phyloP scores from a whole-genome alignment of 306 rosid species.

The Astragalus glycyphyllos region DNA sequence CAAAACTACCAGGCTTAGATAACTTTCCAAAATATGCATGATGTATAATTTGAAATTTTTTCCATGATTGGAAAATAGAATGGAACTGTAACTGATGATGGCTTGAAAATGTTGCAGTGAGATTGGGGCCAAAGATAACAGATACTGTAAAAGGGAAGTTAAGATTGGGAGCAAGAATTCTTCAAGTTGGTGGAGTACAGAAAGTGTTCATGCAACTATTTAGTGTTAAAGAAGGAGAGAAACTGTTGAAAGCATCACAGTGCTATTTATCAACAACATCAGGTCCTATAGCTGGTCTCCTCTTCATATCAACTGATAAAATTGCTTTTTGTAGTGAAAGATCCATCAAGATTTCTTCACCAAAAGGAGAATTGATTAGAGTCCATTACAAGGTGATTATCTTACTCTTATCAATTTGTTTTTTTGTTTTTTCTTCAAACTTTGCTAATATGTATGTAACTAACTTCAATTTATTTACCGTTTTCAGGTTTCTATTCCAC shows the following conservation, averaged over 20 bases:
- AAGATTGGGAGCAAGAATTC: slow-evolving; percentile 73
- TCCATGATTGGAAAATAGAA: slow-evolving; percentile 17
- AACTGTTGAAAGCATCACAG: slow-evolving; percentile 64
- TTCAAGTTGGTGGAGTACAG: slow-evolving; percentile 68
- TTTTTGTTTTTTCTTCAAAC: background rate
- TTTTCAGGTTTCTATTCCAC: slow-evolving; percentile 23
- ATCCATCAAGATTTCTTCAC: slow-evolving; percentile 64
- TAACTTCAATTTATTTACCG: background rate
- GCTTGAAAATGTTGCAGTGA: slow-evolving; percentile 57
- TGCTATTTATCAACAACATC: slow-evolving; percentile 81
- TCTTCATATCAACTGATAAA: slow-evolving; percentile 77
- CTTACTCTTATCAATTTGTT: background rate
- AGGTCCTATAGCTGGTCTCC: slow-evolving; percentile 85
- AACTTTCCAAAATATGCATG: background rate
- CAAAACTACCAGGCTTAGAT: slow-evolving; percentile 12
- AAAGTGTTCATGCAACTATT: slow-evolving; percentile 67
- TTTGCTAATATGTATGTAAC: slow-evolving; percentile 1
- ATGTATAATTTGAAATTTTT: slow-evolving; percentile 3
- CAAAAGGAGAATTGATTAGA: slow-evolving; percentile 56
- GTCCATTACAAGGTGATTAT: slow-evolving; percentile 61
- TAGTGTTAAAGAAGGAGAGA: slow-evolving; percentile 63
- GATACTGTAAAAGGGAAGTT: slow-evolving; percentile 80
- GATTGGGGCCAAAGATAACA: slow-evolving; percentile 62
- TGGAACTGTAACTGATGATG: slow-evolving; percentile 27
- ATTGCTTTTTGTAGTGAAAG: slow-evolving; percentile 83